A percentile compares a stretch with the other conserved stretches of the same genome.
phyloP scores from a whole-genome alignment of 495 filamentous ascomycete species.

The Sphaerosporella brunnea region DNA sequence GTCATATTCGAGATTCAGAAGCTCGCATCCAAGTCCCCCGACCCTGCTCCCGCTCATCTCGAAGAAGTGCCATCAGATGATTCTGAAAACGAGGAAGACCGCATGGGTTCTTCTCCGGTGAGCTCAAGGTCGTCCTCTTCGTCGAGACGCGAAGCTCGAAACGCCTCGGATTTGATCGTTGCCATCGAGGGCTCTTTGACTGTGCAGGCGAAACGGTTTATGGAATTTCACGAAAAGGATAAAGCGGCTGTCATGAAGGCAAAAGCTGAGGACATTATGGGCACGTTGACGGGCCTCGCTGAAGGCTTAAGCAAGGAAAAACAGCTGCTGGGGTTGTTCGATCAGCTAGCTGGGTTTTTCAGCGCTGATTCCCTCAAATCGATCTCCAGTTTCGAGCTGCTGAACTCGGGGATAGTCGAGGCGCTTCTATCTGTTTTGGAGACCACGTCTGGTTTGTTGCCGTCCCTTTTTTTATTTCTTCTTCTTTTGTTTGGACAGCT shows the following conservation, averaged over 20 bases:
- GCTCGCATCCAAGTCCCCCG: conserved; percentile 34
- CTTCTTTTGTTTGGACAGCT: background rate
- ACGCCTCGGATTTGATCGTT: conserved; percentile 30
- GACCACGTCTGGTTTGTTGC: conserved; percentile 31
- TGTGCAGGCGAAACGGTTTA: conserved; percentile 49
- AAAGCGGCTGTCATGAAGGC: conserved; percentile 51
- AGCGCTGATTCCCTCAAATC: conserved; percentile 73
- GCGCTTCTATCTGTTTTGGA: conserved; percentile 68
- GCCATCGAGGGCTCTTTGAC: background rate
- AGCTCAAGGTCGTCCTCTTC: conserved; percentile 43
- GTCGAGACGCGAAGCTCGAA: conserved; percentile 33
- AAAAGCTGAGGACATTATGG: conserved; percentile 58
- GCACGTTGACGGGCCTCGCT: conserved; percentile 52
- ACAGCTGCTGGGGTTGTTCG: conserved; percentile 35
- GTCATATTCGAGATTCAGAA: conserved; percentile 84
- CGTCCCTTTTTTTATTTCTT: conserved; percentile 3
- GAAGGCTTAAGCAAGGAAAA: conserved; percentile 18
- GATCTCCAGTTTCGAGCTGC: conserved; percentile 89
- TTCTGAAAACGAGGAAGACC: conserved; percentile 24
- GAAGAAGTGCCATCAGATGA: conserved; percentile 26
- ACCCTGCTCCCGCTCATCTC: conserved; percentile 24
- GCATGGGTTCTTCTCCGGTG: conserved; percentile 44
- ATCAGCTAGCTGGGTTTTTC: conserved; percentile 67
- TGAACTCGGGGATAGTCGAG: conserved; percentile 74
- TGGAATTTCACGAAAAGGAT: conserved; percentile 64